Base-by-base conservation (phyloP, 2,329 filamentous ascomycete genomes). In the Ceratocystis lukuohia region DNA sequence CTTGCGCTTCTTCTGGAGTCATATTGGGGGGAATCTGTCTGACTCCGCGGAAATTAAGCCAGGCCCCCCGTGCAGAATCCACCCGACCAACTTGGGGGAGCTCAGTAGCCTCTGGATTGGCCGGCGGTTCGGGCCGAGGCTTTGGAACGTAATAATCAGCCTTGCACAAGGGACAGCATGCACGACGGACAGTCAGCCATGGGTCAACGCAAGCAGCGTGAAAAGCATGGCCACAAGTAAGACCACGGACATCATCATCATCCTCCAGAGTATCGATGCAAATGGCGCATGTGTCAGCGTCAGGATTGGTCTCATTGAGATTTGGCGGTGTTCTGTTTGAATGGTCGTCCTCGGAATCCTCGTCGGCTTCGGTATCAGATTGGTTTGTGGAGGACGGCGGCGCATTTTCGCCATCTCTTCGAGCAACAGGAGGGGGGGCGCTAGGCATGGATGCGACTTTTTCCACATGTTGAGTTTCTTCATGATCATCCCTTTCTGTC, bases 141-240 rank as follows among this genome's bases (percentile, higher is more conserved):
- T 97, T 97, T 0, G 94, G 93, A 2, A 91, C 87, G 75, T 96
- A 97, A 75, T 97, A 99, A 74, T 99, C 94, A 50, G 93, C 90
- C 78, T 99, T 99, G 80, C 94, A 99, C 5, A 99, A 85, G 5
- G 94, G 94, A 74, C 94, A 99, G 79, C 93, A 97, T 30, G 94
- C 94, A 70, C 93, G 87, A 69, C 94, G 85, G 73, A 89, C 92
- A 8, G 94, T 99, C 69, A 99, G 79, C 94, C 94, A 99, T 10
- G 94, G 94, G 71, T 99, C 94, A 62, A 99, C 84, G 74, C 94
- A 99, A 48, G 88, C 89, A 63, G 91, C 92, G 74, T 99, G 94
- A 83, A 97, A 99, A 65, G 93, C 92, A 75, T 99, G 94, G n/a
- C 94, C 94, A 73, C 94, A 99, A 3, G 90, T 91, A 69, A 99